phyloP scores from a whole-genome alignment of 75 land plant genomes.

The Sequoia sempervirens region DNA sequence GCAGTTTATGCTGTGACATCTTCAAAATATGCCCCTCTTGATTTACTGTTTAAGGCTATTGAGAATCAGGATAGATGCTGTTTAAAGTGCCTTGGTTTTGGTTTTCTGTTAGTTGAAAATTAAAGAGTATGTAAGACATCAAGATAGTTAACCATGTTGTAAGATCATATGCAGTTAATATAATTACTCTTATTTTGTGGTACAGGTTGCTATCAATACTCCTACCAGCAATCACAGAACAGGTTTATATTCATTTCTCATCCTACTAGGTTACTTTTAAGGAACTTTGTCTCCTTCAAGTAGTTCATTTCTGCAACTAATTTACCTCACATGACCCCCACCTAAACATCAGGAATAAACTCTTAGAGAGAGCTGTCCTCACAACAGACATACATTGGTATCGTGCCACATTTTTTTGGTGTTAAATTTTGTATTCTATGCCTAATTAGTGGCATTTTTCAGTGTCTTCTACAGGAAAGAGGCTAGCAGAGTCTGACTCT shows the following conservation, averaged over 20 bases:
- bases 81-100: neutral
- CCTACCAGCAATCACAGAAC: neutral
- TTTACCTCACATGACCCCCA: neutral
- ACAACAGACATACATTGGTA: neutral
- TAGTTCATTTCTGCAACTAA: neutral
- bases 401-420: neutral
- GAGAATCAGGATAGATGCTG: neutral
- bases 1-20: neutral
- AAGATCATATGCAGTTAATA: neutral
- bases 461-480: neutral
- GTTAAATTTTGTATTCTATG: neutral
- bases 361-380: neutral
- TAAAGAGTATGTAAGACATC: neutral
- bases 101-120: neutral
- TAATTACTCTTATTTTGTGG: neutral
- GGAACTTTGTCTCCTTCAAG: neutral
- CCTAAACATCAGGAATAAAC: neutral
- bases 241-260: neutral
- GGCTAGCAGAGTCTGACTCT: neutral
- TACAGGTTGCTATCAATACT: neutral
- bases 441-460: neutral
- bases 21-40: neutral
- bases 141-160: neutral
- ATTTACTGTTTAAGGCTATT: neutral
- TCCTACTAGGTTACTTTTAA: neutral